Conservation (phyloP, 768 basidiomycete genomes). For the Xerocomellus dryophilus region DNA sequence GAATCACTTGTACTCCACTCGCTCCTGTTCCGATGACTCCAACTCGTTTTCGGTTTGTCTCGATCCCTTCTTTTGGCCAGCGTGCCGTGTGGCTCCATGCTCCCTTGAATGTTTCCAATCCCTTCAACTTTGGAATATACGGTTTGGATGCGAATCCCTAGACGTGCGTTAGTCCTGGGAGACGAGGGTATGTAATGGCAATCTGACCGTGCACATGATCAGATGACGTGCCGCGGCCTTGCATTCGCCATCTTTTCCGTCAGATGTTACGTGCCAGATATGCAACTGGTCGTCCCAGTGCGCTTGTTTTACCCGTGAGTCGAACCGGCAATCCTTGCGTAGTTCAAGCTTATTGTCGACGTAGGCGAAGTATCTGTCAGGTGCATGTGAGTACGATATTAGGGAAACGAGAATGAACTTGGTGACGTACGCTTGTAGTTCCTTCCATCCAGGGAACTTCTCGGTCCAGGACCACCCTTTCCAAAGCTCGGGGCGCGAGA, state of each 20-base stretch:
- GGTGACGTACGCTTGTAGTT: conserved; percentile 8
- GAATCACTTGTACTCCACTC: conserved; percentile 14
- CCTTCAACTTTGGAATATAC: conserved; percentile 9
- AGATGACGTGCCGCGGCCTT: conserved; percentile 12
- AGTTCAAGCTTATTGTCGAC: conserved; percentile 10
- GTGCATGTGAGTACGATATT: not conserved
- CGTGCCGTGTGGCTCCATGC: conserved; percentile 9
- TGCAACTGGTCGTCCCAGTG: conserved; percentile 13
- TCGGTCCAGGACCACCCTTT: conserved; percentile 11
- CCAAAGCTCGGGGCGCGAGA: conserved; percentile 14
- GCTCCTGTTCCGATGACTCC: conserved; percentile 19
- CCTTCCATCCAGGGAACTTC: conserved; percentile 11
- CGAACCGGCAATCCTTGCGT: conserved; percentile 16
- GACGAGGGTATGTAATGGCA: not conserved
- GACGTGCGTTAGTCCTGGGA: not conserved
- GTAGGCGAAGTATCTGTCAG: conserved; percentile 14
- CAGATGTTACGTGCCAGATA: conserved; percentile 1
- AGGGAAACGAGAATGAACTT: not conserved
- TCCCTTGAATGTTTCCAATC: conserved; percentile 10
- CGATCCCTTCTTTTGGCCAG: conserved; percentile 17
- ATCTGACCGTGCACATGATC: conserved; percentile 12
- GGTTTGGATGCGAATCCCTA: conserved; percentile 13
- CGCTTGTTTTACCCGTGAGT: conserved; percentile 8
- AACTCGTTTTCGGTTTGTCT: conserved; percentile 10
- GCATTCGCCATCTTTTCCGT: conserved; percentile 9